These are phyloP conservation scores for Arachnomyces sp. DNA, from an alignment of 2,329 filamentous ascomycete genomes.

Conservation along the genomic window DNA sequence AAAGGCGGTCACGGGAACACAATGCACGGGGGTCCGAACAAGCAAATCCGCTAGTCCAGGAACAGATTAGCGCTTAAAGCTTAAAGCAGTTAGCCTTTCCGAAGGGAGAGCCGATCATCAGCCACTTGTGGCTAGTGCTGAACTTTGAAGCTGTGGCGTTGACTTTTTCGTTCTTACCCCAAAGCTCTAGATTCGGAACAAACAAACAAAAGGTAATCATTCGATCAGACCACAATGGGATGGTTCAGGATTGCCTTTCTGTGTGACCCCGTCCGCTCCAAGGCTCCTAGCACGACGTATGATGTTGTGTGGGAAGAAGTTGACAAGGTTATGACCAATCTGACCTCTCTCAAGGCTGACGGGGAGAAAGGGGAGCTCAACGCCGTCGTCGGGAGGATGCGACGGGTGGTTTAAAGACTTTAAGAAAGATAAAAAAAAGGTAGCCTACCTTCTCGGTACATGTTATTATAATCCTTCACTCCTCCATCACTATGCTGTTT, in stretches of 20 bases:
- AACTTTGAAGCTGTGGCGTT: background rate
- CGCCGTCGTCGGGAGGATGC: background rate
- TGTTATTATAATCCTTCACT: constrained; percentile 12
- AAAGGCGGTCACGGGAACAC: constrained; percentile 10
- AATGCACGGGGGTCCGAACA: constrained; percentile 15
- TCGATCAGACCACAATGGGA: background rate
- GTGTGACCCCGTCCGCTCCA: background rate
- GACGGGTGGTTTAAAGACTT: background rate
- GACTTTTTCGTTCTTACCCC: background rate
- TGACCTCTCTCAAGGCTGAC: background rate
- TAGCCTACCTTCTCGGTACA: constrained; percentile 23
- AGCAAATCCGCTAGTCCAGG: constrained; percentile 19
- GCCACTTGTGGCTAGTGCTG: constrained; percentile 7
- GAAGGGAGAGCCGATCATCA: constrained; percentile 16
- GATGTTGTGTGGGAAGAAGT: constrained; percentile 5
- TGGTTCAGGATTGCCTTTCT: background rate
- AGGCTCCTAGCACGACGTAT: background rate
- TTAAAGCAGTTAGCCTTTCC: constrained; percentile 28
- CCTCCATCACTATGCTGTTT: constrained; percentile 15
- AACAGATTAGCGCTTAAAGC: constrained; percentile 18
- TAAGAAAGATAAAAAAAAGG: constrained; percentile 6
- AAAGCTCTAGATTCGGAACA: background rate
- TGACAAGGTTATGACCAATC: background rate
- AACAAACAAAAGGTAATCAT: background rate
- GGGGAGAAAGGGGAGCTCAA: constrained; percentile 1